Evolutionary conservation across 148 eudicot species (phyloP).

Genomic region (Vaccinium macrocarpon): DNA sequence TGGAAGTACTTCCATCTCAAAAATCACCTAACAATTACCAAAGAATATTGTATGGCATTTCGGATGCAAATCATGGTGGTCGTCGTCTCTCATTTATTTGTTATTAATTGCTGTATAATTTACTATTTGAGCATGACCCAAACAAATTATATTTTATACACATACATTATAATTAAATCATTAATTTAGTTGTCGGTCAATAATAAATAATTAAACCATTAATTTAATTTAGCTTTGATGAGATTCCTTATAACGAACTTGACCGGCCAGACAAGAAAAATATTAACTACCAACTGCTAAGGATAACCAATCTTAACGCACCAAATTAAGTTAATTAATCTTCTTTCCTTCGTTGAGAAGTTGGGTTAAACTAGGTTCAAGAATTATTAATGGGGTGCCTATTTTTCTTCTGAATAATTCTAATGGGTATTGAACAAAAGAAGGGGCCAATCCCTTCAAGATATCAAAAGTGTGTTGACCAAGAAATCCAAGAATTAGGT

Average conservation of each 20-base stretch:
- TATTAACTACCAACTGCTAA: neutral
- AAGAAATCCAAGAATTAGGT: conserved; percentile 14
- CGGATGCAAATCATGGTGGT: conserved; percentile 2
- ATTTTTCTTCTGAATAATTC: neutral
- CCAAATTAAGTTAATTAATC: neutral
- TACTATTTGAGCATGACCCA: neutral
- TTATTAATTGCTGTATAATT: neutral
- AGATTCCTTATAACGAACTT: neutral
- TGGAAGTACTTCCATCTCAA: conserved; percentile 6
- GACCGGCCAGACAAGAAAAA: neutral
- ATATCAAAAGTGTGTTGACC: neutral
- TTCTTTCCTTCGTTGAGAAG: neutral
- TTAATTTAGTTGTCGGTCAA: too few species aligned
- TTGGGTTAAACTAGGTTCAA: neutral
- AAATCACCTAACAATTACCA: neutral
- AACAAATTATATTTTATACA: neutral
- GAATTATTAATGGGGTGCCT: neutral
- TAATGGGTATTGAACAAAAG: neutral
- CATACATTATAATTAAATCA: too few species aligned
- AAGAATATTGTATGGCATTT: conserved; percentile 1
- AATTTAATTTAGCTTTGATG: neutral
- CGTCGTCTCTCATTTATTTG: neutral
- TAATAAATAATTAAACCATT: too few species aligned
- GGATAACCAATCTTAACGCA: neutral
- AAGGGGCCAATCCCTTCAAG: neutral